These are phyloP conservation scores for Pyrrhoderma lamaoense DNA, from an alignment of 1,284 basidiomycete genomes.

Conservation along the genomic window DNA sequence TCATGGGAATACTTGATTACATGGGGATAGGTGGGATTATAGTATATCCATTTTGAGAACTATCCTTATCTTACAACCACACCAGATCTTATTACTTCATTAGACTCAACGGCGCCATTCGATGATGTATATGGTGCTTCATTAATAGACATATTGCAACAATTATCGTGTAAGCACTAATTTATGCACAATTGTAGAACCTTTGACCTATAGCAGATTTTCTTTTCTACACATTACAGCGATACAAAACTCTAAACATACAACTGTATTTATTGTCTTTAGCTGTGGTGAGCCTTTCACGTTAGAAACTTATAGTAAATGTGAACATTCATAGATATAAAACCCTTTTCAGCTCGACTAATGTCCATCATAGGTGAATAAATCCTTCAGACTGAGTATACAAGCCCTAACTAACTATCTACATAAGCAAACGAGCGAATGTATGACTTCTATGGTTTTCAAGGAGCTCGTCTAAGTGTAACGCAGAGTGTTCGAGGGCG, in stretches of 20 bases:
- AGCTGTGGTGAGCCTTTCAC: slow-evolving; percentile 28
- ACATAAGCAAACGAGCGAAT: slow-evolving; percentile 37
- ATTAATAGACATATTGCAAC: slow-evolving; percentile 27
- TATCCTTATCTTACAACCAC: background rate
- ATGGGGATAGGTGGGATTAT: slow-evolving; percentile 36
- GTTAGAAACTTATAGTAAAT: background rate
- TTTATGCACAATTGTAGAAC: slow-evolving; percentile 22
- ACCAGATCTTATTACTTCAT: slow-evolving; percentile 35
- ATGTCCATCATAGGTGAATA: slow-evolving; percentile 41
- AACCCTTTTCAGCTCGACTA: slow-evolving; percentile 30
- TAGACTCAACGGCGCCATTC: slow-evolving; percentile 37
- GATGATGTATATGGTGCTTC: slow-evolving; percentile 27
- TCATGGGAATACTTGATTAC: slow-evolving; percentile 41
- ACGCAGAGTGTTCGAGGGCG: slow-evolving; percentile 36
- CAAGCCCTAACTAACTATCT: background rate
- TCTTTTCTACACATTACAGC: background rate
- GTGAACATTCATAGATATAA: background rate
- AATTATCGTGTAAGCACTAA: slow-evolving; percentile 28
- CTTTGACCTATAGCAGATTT: background rate
- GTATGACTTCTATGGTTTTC: slow-evolving; percentile 45
- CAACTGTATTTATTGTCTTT: slow-evolving; percentile 5
- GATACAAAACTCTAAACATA: background rate
- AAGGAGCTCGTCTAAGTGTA: slow-evolving; percentile 40
- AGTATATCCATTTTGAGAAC: background rate
- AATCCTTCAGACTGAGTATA: background rate